These are phyloP conservation scores for Kwoniella sp. DNA, from an alignment of 768 basidiomycete species.

Conservation along the genomic window DNA sequence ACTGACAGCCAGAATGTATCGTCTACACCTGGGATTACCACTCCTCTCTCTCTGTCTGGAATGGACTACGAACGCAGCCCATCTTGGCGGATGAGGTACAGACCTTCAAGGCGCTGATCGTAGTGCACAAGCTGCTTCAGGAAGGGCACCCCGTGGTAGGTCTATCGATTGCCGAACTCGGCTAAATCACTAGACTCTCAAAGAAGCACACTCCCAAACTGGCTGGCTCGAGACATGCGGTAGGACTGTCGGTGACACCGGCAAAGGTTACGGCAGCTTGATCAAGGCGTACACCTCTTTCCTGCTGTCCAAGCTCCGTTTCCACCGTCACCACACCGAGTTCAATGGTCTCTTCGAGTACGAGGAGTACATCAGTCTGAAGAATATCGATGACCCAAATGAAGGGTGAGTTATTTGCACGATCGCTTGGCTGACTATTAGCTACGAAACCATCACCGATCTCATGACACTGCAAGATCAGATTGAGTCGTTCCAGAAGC, in stretches of 20 bases:
- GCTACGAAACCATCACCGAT: conserved; percentile 96
- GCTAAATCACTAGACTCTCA: conserved; percentile 66
- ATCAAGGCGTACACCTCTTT: conserved; percentile 96
- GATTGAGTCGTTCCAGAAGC: conserved; percentile 97
- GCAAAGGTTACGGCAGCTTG: conserved; percentile 81
- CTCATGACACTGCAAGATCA: conserved; percentile 97
- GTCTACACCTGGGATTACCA: conserved; percentile 99
- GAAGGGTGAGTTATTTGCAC: conserved; percentile 69
- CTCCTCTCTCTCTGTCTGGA: conserved; percentile 96
- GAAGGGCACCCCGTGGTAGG: conserved; percentile 91
- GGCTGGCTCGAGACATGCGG: conserved; percentile 98
- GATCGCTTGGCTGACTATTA: conserved; percentile 48
- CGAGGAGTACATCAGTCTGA: conserved; percentile 94
- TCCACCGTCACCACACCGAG: conserved; percentile 90
- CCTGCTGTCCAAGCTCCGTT: conserved; percentile 87
- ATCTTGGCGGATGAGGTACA: conserved; percentile 95
- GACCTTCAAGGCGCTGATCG: conserved; percentile 96
- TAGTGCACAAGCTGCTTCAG: conserved; percentile 94
- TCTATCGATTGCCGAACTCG: neutral
- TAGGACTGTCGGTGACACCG: conserved; percentile 77
- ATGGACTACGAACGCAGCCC: conserved; percentile 90
- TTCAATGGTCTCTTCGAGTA: conserved; percentile 99
- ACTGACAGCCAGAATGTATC: conserved; percentile 70
- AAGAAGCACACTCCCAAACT: conserved; percentile 93
- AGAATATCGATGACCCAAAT: conserved; percentile 97